Evolutionary conservation across 805 yeast genomes (phyloP).

Genomic region (Kodamaea kakaduensis): DNA sequence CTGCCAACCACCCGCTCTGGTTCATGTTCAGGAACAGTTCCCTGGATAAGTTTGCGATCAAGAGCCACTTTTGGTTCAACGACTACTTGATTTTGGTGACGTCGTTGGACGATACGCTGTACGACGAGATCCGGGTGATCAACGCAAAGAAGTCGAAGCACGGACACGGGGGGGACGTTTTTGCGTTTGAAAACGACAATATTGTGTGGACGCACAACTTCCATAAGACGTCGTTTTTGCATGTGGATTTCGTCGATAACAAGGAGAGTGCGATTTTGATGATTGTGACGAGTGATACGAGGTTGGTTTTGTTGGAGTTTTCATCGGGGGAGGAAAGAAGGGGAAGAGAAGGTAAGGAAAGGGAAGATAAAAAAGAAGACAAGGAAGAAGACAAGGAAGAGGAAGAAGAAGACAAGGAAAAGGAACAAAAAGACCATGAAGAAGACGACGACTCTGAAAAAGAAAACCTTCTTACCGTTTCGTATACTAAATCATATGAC

Average conservation of each 20-base stretch:
- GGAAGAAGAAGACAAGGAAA: too few relatives aligned
- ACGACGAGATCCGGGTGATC: conserved; percentile 36
- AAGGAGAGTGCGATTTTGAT: conserved; percentile 15
- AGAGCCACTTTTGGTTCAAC: conserved; percentile 33
- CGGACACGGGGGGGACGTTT: conserved; percentile 29
- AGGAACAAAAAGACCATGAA: too few relatives aligned
- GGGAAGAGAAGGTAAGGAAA: not conserved
- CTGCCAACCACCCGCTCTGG: conserved; percentile 37
- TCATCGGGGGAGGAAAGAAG: too few relatives aligned
- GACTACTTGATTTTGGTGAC: conserved; percentile 33
- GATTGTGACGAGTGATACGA: conserved; percentile 27
- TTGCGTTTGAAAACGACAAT: conserved; percentile 35
- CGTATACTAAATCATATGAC: conserved; percentile 16
- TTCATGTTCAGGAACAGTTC: conserved; percentile 33
- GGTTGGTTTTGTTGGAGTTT: conserved; percentile 26
- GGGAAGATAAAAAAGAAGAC: conserved; percentile 4
- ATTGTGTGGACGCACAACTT: conserved; percentile 38
- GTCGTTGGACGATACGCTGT: conserved; percentile 16
- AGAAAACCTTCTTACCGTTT: conserved; percentile 8
- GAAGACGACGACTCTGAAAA: too few relatives aligned
- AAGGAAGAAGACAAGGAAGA: too few relatives aligned
- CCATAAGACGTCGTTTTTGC: conserved; percentile 18
- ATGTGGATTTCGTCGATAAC: conserved; percentile 14
- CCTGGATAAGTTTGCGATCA: conserved; percentile 30
- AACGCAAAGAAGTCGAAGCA: conserved; percentile 28